Conservation (phyloP, 176 grass and related monocot genomes). For the Lolium rigidum region DNA sequence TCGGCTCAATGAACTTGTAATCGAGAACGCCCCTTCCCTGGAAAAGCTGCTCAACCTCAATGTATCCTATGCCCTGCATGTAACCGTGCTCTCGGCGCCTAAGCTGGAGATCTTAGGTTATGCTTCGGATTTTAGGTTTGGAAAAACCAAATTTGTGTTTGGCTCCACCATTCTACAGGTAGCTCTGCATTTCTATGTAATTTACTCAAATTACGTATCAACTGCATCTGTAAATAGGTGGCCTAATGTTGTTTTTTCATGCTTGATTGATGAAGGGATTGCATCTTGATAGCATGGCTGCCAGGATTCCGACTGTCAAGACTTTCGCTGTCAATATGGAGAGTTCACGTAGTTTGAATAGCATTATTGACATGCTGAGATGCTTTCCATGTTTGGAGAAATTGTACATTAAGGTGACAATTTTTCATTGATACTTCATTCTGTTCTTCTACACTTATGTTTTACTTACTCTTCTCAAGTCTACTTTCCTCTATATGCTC, state of each 20-base stretch:
- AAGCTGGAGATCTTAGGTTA: not conserved
- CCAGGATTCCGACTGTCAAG: not conserved
- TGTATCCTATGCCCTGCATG: not conserved
- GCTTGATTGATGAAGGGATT: not conserved
- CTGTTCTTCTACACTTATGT: not conserved
- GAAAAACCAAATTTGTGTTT: not conserved
- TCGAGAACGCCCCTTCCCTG: not conserved
- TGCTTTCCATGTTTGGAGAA: too few species aligned
- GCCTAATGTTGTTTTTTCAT: not conserved
- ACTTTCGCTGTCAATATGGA: not conserved
- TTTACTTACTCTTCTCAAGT: not conserved
- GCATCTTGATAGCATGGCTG: not conserved
- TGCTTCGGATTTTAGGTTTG: not conserved
- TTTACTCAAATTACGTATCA: not conserved
- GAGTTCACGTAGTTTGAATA: not conserved
- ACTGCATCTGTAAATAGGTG: not conserved
- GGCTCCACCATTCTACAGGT: slow-evolving; percentile 7
- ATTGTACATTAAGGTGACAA: not conserved
- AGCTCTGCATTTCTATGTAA: not conserved
- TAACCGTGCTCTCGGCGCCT: not conserved
- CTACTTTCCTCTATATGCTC: not conserved
- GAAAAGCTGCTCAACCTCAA: not conserved
- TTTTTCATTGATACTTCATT: not conserved
- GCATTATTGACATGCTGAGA: not conserved
- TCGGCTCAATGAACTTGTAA: not conserved